These are phyloP conservation scores for Centaurea solstitialis DNA, from an alignment of 129 eudicot species.

Conservation along the genomic window DNA sequence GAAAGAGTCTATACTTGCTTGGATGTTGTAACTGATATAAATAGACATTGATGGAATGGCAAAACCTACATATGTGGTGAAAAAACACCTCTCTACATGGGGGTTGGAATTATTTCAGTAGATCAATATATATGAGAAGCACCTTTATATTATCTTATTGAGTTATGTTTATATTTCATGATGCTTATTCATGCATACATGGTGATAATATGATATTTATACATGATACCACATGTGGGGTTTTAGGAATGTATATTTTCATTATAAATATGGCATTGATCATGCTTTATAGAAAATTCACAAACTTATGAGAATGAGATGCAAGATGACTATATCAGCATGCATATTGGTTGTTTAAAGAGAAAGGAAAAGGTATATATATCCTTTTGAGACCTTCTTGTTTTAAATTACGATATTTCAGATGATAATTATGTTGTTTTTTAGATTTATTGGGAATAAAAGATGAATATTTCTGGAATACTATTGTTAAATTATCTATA, in stretches of 20 bases:
- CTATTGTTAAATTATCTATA: no score
- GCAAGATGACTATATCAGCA: background rate
- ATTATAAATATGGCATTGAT: background rate
- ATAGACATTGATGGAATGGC: no score
- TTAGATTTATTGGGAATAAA: background rate
- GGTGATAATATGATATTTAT: background rate
- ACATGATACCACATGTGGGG: background rate
- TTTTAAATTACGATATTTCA: no score
- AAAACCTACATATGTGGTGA: no score
- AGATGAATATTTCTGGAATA: no score
- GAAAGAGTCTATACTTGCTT: no score
- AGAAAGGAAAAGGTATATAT: background rate
- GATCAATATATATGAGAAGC: background rate
- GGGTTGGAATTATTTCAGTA: background rate
- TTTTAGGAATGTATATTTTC: background rate
- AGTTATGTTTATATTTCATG: background rate
- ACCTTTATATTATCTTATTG: background rate
- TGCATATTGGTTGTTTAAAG: background rate
- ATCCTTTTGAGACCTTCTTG: background rate
- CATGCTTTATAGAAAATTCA: background rate
- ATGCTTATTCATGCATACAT: background rate
- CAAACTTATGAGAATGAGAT: background rate
- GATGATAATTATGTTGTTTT: background rate
- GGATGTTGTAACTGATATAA: no score
- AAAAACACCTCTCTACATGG: background rate